Conservation (phyloP, 805 yeast species). For the Metschnikowia henanensis region DNA sequence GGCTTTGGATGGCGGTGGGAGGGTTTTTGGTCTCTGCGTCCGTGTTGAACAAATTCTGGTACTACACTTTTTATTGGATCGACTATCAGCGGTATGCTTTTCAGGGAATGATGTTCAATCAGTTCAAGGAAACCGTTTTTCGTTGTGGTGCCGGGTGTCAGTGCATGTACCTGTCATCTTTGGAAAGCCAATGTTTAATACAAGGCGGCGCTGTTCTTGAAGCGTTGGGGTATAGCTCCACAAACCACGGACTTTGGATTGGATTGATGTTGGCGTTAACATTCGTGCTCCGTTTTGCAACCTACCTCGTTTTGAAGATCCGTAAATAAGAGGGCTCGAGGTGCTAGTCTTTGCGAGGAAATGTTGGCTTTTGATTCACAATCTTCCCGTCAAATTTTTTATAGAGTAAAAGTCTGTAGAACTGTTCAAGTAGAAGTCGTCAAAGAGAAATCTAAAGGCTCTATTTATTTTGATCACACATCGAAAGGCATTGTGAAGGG, state of each 20-base stretch:
- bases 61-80: conserved; percentile 41
- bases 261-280: conserved; percentile 34
- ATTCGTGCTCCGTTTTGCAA: conserved; percentile 26
- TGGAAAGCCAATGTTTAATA: conserved; percentile 30
- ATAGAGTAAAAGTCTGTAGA: no score
- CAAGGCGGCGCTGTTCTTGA: conserved; percentile 34
- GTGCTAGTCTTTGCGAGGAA: no score
- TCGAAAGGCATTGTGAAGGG: no score
- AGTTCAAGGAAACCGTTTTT: conserved; percentile 28
- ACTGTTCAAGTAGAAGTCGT: no score
- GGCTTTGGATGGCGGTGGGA: conserved; percentile 46
- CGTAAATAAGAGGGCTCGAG: conserved; percentile 6
- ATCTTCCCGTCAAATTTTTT: no score
- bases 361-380: no score
- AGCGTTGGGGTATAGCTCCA: conserved; percentile 28
- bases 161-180: conserved; percentile 32
- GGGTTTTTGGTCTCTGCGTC: conserved; percentile 39
- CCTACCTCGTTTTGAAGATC: conserved; percentile 25
- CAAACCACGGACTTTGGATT: conserved; percentile 33
- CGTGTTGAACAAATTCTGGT: conserved; percentile 38
- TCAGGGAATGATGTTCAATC: conserved; percentile 45
- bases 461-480: no score
- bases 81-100: conserved; percentile 42
- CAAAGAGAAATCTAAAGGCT: no score
- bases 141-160: conserved; percentile 33